Percentiles rank a stretch among this genome's conserved stretches.
These are phyloP conservation scores for Tetrahymena elliotti DNA, from an alignment of 73 alveolate genomes.

Conservation along the genomic window DNA sequence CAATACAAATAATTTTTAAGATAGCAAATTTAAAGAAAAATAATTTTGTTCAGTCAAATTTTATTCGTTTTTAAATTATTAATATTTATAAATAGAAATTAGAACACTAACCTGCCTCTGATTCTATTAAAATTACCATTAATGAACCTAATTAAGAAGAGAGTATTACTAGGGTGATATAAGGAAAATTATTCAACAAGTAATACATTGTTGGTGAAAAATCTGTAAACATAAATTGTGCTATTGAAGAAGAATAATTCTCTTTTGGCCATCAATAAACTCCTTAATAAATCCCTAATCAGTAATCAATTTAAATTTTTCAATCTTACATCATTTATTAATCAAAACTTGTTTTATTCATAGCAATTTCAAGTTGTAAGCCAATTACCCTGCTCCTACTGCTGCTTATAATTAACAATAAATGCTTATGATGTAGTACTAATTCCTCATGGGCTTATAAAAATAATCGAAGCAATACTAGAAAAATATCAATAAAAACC, in stretches of 20 bases:
- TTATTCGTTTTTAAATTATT: no score
- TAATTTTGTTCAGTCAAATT: no score
- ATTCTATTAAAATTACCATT: not conserved
- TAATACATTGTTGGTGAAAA: not conserved
- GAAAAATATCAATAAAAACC: not conserved
- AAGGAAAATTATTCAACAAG: not conserved
- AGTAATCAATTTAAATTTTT: not conserved
- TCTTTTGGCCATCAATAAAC: not conserved
- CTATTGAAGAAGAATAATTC: not conserved
- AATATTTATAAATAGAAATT: not conserved
- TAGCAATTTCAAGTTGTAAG: not conserved
- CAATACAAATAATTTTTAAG: not conserved
- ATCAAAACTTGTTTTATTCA: no score
- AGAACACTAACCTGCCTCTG: not conserved
- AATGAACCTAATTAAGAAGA: not conserved
- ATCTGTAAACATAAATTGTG: not conserved
- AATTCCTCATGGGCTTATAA: not conserved
- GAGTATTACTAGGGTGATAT: not conserved
- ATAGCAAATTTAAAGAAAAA: no score
- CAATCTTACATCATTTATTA: no score
- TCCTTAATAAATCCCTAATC: not conserved
- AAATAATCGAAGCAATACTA: no score
- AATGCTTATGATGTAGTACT: no score
- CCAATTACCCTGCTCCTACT: no score
- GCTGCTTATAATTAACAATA: no score